A percentile compares a stretch with the other conserved stretches of the same genome.
Evolutionary conservation across 2,329 filamentous ascomycete species (phyloP).

Genomic region (Chaetomium sp.): DNA sequence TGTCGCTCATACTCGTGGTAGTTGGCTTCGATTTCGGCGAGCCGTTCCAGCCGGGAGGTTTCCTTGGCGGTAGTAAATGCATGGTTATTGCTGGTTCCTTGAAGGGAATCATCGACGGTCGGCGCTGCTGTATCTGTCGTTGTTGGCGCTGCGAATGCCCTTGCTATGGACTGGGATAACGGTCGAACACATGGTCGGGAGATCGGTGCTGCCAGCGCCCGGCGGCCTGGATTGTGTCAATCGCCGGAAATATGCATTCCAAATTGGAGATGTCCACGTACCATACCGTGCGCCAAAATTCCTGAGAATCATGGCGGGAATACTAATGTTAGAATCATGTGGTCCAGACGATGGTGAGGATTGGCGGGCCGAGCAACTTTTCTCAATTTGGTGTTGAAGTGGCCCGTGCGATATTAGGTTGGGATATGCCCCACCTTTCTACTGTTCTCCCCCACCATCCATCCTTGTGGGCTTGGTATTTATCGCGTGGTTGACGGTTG

Average conservation of each 20-base stretch:
- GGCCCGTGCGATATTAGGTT: conserved; percentile 19
- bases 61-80: conserved; percentile 8
- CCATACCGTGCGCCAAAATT: conserved; percentile 49
- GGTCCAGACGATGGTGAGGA: background rate
- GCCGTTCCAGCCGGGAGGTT: conserved; percentile 23
- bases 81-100: conserved; percentile 1
- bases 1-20: conserved; percentile 35
- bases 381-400: conserved; percentile 14
- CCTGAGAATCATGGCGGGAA: conserved; percentile 49
- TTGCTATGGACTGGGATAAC: conserved; percentile 30
- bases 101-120: background rate
- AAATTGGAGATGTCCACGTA: conserved; percentile 27
- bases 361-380: conserved; percentile 20
- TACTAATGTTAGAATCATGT: conserved; percentile 18
- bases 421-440: no score
- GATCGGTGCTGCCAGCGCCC: conserved; percentile 42
- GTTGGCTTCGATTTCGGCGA: conserved; percentile 29
- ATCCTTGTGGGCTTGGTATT: no score
- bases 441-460: no score
- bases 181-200: conserved; percentile 35
- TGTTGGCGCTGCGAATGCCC: conserved; percentile 23
- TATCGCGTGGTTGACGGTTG: no score
- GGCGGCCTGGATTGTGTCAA: conserved; percentile 40
- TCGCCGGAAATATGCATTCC: background rate
- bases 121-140: conserved; percentile 14